These are phyloP conservation scores for Peterozyma toletana DNA, from an alignment of 805 yeast species.

Conservation along the genomic window DNA sequence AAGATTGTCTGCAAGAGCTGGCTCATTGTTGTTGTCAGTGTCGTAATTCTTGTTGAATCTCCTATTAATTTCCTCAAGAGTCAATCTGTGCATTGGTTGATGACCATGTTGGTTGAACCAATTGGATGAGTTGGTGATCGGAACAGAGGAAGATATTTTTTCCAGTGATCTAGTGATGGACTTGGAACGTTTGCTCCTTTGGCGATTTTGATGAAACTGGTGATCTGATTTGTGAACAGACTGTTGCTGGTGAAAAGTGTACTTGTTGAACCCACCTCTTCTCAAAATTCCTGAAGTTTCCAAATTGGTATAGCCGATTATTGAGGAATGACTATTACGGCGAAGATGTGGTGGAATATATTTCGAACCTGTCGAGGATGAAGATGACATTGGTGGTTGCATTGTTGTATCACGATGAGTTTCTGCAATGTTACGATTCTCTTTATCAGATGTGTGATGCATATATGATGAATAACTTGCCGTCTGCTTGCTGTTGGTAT, in stretches of 20 bases:
- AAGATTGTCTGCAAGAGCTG: not conserved
- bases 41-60: not conserved
- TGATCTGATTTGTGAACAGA: conserved; percentile 1
- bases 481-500: too few relatives aligned
- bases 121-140: not conserved
- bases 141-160: not conserved
- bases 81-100: too few relatives aligned
- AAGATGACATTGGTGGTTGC: not conserved
- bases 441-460: too few relatives aligned
- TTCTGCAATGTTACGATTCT: too few relatives aligned
- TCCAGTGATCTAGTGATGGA: not conserved
- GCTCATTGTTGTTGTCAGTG: not conserved
- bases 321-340: conserved; percentile 19
- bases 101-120: not conserved
- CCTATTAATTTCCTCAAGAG: not conserved
- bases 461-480: too few relatives aligned
- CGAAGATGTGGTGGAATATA: conserved; percentile 53
- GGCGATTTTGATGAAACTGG: conserved; percentile 7
- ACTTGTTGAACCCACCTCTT: too few relatives aligned
- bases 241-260: too few relatives aligned
- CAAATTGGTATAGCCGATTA: not conserved
- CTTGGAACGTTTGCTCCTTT: not conserved
- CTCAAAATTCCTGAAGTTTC: too few relatives aligned
- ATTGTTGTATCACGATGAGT: too few relatives aligned
- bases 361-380: conserved; percentile 1